These are phyloP conservation scores for Didymella pinodella DNA, from an alignment of 2,329 filamentous ascomycete genomes.

Conservation along the genomic window DNA sequence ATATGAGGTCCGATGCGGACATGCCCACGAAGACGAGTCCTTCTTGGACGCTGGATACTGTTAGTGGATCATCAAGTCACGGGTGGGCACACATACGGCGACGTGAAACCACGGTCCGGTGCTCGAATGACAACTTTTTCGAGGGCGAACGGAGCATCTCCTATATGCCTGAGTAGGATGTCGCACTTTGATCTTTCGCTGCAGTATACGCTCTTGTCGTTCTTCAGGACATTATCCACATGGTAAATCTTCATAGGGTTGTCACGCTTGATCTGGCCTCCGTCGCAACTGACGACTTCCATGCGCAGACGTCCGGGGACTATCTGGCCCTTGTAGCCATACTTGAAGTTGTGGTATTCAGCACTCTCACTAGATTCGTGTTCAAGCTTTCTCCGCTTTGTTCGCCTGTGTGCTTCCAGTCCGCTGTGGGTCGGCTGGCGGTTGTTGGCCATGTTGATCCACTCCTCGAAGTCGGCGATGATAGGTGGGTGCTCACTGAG, in stretches of 20 bases:
- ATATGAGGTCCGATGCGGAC: constrained; percentile 78
- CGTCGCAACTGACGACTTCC: constrained; percentile 90
- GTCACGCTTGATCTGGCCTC: constrained; percentile 72
- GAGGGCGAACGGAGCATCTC: constrained; percentile 79
- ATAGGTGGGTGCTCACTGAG: constrained; percentile 32
- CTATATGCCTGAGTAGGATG: constrained; percentile 82
- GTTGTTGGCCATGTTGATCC: constrained; percentile 9
- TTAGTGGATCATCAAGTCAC: constrained; percentile 43
- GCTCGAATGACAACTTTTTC: constrained; percentile 89
- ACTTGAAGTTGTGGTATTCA: constrained; percentile 65
- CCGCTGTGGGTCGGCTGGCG: constrained; percentile 8
- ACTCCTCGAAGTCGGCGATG: constrained; percentile 4
- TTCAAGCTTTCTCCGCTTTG: constrained; percentile 53
- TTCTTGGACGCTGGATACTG: constrained; percentile 74
- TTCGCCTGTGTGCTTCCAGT: constrained; percentile 32
- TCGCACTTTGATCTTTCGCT: constrained; percentile 89
- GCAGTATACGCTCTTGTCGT: constrained; percentile 87
- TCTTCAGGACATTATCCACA: constrained; percentile 78
- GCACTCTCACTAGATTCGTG: constrained; percentile 37
- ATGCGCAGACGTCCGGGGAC: constrained; percentile 81
- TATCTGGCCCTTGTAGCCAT: constrained; percentile 87
- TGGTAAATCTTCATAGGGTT: constrained; percentile 55
- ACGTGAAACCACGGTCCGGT: constrained; percentile 80
- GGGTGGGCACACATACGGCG: constrained; percentile 70
- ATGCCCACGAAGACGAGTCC: constrained; percentile 93